A percentile compares a stretch with the other conserved stretches of the same genome.
Conservation (phyloP, 2,329 filamentous ascomycete genomes). For the Neonectria neomacrospora region DNA sequence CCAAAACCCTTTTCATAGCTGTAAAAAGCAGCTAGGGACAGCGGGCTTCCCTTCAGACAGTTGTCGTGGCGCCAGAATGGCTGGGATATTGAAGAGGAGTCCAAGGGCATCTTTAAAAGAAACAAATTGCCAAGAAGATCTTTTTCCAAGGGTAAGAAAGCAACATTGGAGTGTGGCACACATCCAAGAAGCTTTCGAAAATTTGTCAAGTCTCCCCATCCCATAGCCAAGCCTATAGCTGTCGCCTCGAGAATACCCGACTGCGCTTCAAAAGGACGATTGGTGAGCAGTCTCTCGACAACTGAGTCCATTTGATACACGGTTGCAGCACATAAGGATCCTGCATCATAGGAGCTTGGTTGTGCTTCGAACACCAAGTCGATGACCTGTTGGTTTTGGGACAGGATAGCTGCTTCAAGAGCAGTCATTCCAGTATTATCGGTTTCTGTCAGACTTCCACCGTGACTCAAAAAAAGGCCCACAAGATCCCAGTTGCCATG, state of each 20-base stretch:
- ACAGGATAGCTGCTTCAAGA: constrained; percentile 1
- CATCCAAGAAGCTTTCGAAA: background rate
- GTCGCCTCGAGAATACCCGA: constrained; percentile 1
- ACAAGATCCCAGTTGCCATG: background rate
- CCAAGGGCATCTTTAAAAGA: no score
- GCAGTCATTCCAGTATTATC: background rate
- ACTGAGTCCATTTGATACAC: background rate
- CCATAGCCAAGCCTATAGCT: constrained; percentile 4
- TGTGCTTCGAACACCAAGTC: background rate
- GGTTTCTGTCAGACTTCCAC: background rate
- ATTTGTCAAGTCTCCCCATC: background rate
- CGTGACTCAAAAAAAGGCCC: background rate
- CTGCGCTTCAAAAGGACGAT: background rate
- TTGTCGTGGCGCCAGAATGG: background rate
- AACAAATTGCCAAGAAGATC: no score
- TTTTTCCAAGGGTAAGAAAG: background rate
- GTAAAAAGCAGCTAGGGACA: constrained; percentile 1
- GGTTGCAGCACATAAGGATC: constrained; percentile 7
- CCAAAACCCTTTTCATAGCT: no score
- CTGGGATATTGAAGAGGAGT: no score
- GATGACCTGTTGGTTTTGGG: background rate
- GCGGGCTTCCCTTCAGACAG: background rate
- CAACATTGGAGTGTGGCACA: background rate
- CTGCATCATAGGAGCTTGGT: background rate
- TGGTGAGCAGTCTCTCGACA: background rate